Evolutionary conservation across 805 yeast genomes (phyloP), one percentile per base, ranked within the genome.

Genomic region (Alloascoidea hylecoeti): DNA sequence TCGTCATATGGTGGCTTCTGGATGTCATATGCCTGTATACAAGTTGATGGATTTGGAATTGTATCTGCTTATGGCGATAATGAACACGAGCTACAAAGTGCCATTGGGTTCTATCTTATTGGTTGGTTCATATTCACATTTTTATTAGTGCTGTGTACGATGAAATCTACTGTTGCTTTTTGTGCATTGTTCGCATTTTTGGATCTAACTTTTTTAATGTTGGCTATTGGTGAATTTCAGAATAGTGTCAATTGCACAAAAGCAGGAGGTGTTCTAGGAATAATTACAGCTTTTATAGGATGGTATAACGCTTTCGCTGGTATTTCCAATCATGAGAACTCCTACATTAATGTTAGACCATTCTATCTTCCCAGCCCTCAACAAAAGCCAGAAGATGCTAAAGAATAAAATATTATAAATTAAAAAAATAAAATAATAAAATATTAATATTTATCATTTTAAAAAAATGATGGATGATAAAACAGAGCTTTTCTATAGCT

Each of bases 241-340:
- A 65, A 63, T 17, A 58, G 59, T 32, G 41, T 45, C 1, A 47
- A 45, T 16, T 55, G 61, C 39, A 56, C 58, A 14, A 60, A 50
- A 40, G 82, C 79, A 4, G 84, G 76, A 34, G 86, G 86, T 46
- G 65, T 72, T 14, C 37, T 71, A n/a, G 85, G 83, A 35, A 61
- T 77, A 15, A 58, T 77, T 4, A 70, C 76, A 18, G 68, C 82
- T 0, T 61, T 75, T 43, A 53, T 73, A 37, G 80, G 79, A 1
- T 78, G 78, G 78, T 77, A 75, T 50, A 75, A 76, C 50, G 83
- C 84, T 4, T 75, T 63, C 45, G 80, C 82, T 2, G 85, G 84
- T 64, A 53, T 72, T 27, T 73, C 83, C 23, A 79, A 68, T 41
- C 60, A 58, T 27, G 78, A 75, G 49, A 81, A 80, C 55, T 61